Evolutionary conservation across 768 basidiomycete genomes (phyloP).

Genomic region (Boletus vermiculosoides): DNA sequence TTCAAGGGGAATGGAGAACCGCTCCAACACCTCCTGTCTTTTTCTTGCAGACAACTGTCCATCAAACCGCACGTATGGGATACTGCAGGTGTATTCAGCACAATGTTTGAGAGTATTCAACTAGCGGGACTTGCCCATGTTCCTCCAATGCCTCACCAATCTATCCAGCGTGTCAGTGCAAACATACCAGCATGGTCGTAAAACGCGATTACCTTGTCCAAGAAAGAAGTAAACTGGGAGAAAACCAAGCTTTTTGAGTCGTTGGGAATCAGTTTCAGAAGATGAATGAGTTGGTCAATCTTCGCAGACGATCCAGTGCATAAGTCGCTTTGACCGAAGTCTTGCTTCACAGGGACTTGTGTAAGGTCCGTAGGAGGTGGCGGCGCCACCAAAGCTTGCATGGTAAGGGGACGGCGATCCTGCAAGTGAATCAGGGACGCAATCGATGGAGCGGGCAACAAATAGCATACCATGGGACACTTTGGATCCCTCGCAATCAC

Average conservation of each 20-base stretch:
- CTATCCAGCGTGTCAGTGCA: conserved; percentile 35
- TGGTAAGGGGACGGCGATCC: conserved; percentile 67
- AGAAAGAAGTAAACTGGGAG: conserved; percentile 84
- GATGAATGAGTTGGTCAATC: conserved; percentile 75
- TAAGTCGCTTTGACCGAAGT: conserved; percentile 41
- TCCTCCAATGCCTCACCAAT: conserved; percentile 68
- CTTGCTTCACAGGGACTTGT: conserved; percentile 48
- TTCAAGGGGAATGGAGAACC: conserved; percentile 69
- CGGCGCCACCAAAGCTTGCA: conserved; percentile 59
- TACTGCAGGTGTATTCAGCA: conserved; percentile 40
- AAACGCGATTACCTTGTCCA: conserved; percentile 59
- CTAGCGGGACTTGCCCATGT: conserved; percentile 48
- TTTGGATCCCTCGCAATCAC: conserved; percentile 68
- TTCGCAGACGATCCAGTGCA: conserved; percentile 73
- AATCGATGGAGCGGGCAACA: not conserved
- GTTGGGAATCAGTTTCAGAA: conserved; percentile 63
- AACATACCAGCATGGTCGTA: not conserved
- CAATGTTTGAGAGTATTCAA: not conserved
- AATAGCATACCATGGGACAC: conserved; percentile 69
- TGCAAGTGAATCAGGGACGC: conserved; percentile 27
- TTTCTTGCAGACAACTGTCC: conserved; percentile 81
- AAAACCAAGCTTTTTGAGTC: conserved; percentile 85
- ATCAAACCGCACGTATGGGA: conserved; percentile 79
- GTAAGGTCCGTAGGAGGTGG: conserved; percentile 67
- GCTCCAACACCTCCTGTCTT: conserved; percentile 73